A percentile compares a stretch with the other conserved stretches of the same genome.
Evolutionary conservation across 768 basidiomycete genomes (phyloP).

Genomic region (Strobilomyces confusus): DNA sequence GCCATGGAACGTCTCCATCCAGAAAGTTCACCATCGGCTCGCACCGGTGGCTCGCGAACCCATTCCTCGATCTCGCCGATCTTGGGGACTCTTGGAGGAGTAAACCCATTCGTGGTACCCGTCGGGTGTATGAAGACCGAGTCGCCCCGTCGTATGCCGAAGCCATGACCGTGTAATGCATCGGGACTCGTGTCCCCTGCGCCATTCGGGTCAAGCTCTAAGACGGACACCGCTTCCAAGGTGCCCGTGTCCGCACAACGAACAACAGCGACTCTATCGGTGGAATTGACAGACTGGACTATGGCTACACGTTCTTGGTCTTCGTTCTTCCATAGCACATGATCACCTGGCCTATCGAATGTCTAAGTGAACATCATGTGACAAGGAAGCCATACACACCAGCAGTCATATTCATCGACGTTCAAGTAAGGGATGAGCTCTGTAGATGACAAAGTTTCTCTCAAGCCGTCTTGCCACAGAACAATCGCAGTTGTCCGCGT

Average conservation of each 20-base stretch:
- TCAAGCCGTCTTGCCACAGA: constrained; percentile 84
- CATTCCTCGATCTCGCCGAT: constrained; percentile 84
- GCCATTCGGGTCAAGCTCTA: constrained; percentile 89
- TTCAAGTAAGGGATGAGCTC: constrained; percentile 79
- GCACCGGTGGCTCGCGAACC: constrained; percentile 59
- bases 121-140: constrained; percentile 75
- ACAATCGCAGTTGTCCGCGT: constrained; percentile 67
- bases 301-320: constrained; percentile 62
- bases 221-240: constrained; percentile 67
- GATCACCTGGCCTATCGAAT: constrained; percentile 77
- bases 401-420: constrained; percentile 90
- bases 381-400: constrained; percentile 42
- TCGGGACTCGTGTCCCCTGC: constrained; percentile 47
- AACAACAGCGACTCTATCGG: constrained; percentile 66
- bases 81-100: constrained; percentile 66
- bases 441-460: constrained; percentile 56
- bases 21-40: constrained; percentile 45
- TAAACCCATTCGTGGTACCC: constrained; percentile 69
- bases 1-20: constrained; percentile 75
- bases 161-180: constrained; percentile 48
- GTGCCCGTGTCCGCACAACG: constrained; percentile 50
- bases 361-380: constrained; percentile 3
- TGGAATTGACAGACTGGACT: constrained; percentile 73
- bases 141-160: constrained; percentile 82
- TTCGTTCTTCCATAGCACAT: constrained; percentile 81